These are phyloP conservation scores for Lichtheimia ramosa DNA, from an alignment of 371 early-diverging fungal genomes.

Conservation along the genomic window DNA sequence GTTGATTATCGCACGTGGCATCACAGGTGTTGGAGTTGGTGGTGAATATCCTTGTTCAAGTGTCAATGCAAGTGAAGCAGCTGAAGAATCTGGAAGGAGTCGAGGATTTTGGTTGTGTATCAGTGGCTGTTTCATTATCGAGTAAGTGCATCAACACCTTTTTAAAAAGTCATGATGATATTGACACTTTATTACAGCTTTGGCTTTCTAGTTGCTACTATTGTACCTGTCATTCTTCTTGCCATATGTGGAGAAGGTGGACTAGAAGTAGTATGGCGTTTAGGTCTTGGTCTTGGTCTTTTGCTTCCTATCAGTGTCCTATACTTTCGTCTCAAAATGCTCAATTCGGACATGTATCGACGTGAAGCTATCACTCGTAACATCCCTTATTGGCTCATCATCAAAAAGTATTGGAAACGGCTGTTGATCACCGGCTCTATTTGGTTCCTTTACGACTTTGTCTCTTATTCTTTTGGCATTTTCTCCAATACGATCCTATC, in stretches of 20 bases:
- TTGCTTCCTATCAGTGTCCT: conserved; percentile 49
- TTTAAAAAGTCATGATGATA: too few species aligned
- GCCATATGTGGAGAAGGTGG: conserved; percentile 35
- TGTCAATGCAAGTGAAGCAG: conserved; percentile 43
- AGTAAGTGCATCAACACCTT: too few species aligned
- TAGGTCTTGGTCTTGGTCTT: conserved; percentile 52
- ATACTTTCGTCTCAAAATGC: conserved; percentile 59
- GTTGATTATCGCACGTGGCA: conserved; percentile 22
- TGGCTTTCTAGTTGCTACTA: conserved; percentile 49
- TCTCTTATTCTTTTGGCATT: conserved; percentile 56
- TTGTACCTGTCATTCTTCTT: conserved; percentile 49
- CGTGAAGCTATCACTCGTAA: conserved; percentile 50
- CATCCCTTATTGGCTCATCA: conserved; percentile 54
- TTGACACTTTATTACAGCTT: conserved; percentile 22
- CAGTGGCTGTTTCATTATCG: conserved; percentile 40
- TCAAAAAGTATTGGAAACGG: conserved; percentile 46
- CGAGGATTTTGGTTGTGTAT: conserved; percentile 45
- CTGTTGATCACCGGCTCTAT: conserved; percentile 54
- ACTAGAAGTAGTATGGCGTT: conserved; percentile 48
- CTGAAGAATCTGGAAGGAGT: conserved; percentile 42
- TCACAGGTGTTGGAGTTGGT: conserved; percentile 49
- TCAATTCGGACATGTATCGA: conserved; percentile 47
- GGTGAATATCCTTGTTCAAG: conserved; percentile 53
- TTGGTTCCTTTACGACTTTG: conserved; percentile 67
- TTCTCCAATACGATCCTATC: conserved; percentile 41